A percentile compares a stretch with the other conserved stretches of the same genome.
Conservation (phyloP, 768 basidiomycete genomes). For the Lactarius indigo region DNA sequence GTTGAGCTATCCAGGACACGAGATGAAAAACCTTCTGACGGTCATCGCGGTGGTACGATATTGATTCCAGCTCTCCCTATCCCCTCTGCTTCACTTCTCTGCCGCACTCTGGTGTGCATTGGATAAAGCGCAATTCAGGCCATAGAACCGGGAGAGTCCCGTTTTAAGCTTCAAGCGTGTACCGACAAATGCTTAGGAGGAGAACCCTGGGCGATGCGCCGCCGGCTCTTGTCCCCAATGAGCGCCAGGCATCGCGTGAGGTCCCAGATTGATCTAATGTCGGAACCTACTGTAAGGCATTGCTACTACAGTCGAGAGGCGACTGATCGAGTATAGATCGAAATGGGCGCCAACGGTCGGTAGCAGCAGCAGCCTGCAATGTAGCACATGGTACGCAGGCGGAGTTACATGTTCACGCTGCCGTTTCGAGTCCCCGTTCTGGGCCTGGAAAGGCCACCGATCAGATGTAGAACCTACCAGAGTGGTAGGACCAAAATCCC, state of each 20-base stretch:
- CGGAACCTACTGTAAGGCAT: neutral
- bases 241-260: neutral
- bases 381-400: neutral
- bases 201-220: neutral
- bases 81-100: neutral
- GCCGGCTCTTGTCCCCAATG: neutral
- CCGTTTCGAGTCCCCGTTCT: neutral
- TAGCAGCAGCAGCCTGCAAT: neutral
- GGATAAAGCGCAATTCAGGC: neutral
- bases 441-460: neutral
- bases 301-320: neutral
- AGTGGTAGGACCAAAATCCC: neutral
- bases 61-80: neutral
- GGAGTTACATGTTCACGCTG: neutral
- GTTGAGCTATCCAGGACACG: neutral
- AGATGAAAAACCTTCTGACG: neutral
- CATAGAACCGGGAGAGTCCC: neutral
- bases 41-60: neutral
- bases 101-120: neutral
- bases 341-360: neutral
- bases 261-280: neutral
- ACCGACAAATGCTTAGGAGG: neutral
- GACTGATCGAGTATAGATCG: neutral
- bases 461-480: neutral
- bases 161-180: neutral